Base-by-base conservation (phyloP, 345 rosid genomes). In the Isatis tinctoria region DNA sequence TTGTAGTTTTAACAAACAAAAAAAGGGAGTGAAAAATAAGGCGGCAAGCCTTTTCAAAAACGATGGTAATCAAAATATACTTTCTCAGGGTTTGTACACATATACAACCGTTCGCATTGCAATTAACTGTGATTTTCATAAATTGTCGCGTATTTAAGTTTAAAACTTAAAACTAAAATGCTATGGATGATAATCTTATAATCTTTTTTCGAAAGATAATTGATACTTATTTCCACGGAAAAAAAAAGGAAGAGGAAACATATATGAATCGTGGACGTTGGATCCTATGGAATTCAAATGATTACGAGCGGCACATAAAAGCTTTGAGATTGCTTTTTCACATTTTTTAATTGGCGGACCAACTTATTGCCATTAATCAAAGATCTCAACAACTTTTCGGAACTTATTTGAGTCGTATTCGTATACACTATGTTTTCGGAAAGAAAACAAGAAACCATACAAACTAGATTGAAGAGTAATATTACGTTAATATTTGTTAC, bases 261-360 rank as follows among this genome's bases (percentile, higher is more conserved):
- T 14, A 51, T 3, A 10, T 16, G 43, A 63, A 33, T 62, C 4
- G 27, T 69, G 70, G 59, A 76, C 48, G 79, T 60, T 75, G 79
- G 80, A 76, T 76, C 66, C 71, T 62, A 57, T 18, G 66, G 60
- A 76, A 56, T 76, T 76, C 65, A 76, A 76, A 76, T 76, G 75
- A 76, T 76, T 63, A 76, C 75, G 67, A 22, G 80, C 80, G 75
- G 75, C 71, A 76, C 16, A 67, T 60, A 37, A 62, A 70, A 56
- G 67, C 67, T 70, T 43, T 53, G 49, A 69, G 33, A 39, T 63
- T 63, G 39, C 70, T 70, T 63, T 69, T 56, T 20, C 18, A 60
- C 63, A 48, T 67, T 75, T 28, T 60, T 39, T 66, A 74, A 33
- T 44, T 53, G 22, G 40, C 53, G 30, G 71, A 66, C 67, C 65